Evolutionary conservation across 2,329 filamentous ascomycete genomes (phyloP), one percentile per base, ranked within the genome.

Genomic region (Fusarium sororula): DNA sequence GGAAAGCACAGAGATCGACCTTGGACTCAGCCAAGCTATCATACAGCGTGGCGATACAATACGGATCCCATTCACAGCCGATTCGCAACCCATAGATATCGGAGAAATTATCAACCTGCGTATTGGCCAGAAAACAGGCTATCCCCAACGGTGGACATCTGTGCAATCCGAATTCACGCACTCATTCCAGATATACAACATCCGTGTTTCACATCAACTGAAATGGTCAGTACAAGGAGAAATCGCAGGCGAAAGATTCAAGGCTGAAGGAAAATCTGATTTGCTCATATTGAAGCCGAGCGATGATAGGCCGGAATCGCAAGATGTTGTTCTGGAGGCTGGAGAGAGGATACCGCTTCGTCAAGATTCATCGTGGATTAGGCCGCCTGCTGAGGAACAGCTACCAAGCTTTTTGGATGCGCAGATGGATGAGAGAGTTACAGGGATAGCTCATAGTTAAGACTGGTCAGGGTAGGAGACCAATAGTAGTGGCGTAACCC

Each of bases 121-220:
- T 0, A 28, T 79, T 10, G 59, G 41, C 2, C 28, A 35, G 5
- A 20, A 20, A 0, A 42, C 54, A 6, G 24, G 55, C 1, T 66
- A 48, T 5, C 28, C 39, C 1, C 17, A 42, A 2, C 15, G 7
- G 7, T 13, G 28, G 24, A 8, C 38, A 6, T 51, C 26, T 18
- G 2, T 38, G 0, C 22, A 62, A 0, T 17, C 26, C 13, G 47
- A 32, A 14, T 66, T 80, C 7, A 64, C 45, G 3, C 77, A 79
- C 76, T 81, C 60, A 63, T 53, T 30, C 17, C 18, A 18, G 5
- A 79, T 75, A 1, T 79, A 78, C 55, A 81, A 79, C 28, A 77
- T 81, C 24, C 66, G 57, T 5, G 73, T 80, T 6, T 66, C 38
- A 0, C 78, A 81, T 44, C 48, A 30, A 3, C 13, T 80, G 0